phyloP scores from a whole-genome alignment of 2,329 filamentous ascomycete species.

The Alternaria panax region DNA sequence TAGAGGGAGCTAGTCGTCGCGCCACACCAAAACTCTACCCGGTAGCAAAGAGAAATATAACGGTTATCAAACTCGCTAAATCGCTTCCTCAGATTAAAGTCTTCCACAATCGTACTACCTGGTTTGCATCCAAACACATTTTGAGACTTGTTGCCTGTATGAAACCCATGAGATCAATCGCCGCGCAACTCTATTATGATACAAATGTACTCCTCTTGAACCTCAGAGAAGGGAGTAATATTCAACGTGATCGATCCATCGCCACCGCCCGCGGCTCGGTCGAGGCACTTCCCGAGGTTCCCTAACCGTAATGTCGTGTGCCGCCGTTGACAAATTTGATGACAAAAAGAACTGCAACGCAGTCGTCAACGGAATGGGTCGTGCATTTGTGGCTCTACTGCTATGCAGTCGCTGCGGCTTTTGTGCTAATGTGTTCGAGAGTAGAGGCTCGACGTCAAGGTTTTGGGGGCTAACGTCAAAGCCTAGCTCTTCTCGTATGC shows the following conservation, averaged over 20 bases:
- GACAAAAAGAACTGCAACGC: not conserved
- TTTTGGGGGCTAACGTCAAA: not conserved
- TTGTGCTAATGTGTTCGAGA: conserved; percentile 9
- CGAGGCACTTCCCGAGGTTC: conserved; percentile 8
- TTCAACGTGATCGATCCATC: conserved; percentile 10
- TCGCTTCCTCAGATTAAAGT: conserved; percentile 14
- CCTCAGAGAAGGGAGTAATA: conserved; percentile 1
- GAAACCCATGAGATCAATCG: conserved; percentile 6
- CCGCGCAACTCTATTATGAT: conserved; percentile 17
- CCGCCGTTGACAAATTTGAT: not conserved
- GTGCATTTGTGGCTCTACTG: conserved; percentile 2
- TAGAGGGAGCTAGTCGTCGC: not conserved
- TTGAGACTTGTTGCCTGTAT: not conserved
- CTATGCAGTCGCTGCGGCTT: conserved; percentile 1
- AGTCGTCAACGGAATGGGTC: not conserved
- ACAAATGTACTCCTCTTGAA: conserved; percentile 12
- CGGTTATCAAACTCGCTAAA: conserved; percentile 8
- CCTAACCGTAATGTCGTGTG: not conserved
- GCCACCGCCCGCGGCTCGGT: conserved; percentile 14
- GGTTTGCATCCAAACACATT: conserved; percentile 2
- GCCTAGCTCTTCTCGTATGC: conserved; percentile 37
- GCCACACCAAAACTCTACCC: not conserved
- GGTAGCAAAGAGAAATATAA: not conserved
- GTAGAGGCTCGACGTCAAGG: conserved; percentile 8
- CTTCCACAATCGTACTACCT: conserved; percentile 6